A percentile compares a stretch with the other conserved stretches of the same genome.
These are phyloP conservation scores for Arabidopsis suecica DNA, from an alignment of 345 rosid species.

Conservation along the genomic window DNA sequence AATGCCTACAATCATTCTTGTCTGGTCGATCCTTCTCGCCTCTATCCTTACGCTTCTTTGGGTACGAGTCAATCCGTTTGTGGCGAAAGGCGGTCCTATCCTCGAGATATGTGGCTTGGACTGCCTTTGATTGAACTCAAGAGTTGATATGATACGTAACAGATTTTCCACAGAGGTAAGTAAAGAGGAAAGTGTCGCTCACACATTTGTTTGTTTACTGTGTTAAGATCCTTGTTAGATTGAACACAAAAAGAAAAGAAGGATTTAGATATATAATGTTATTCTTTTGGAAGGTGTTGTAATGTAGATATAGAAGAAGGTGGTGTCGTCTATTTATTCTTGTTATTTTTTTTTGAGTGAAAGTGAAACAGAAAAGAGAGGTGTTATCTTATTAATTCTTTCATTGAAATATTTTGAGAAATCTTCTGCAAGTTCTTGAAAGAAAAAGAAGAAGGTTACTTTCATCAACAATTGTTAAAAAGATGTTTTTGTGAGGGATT, in stretches of 20 bases:
- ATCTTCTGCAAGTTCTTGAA: not conserved
- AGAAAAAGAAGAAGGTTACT: too few relatives aligned
- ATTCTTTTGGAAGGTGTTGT: constrained; percentile 32
- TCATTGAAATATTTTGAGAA: constrained; percentile 16
- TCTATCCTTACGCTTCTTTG: constrained; percentile 74
- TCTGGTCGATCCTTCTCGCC: constrained; percentile 77
- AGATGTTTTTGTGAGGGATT: not conserved
- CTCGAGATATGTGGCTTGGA: constrained; percentile 76
- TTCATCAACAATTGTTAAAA: not conserved
- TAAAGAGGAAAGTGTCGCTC: constrained; percentile 24
- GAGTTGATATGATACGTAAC: not conserved
- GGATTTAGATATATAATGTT: constrained; percentile 29
- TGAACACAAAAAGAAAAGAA: not conserved
- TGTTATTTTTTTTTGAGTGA: constrained; percentile 4
- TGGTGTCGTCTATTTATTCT: constrained; percentile 7
- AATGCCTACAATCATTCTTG: constrained; percentile 67
- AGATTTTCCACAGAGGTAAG: constrained; percentile 39
- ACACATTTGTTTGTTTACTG: constrained; percentile 24
- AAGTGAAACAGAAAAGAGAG: constrained; percentile 10
- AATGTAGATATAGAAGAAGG: constrained; percentile 37
- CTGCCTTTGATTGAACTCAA: constrained; percentile 47
- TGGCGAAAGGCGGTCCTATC: constrained; percentile 56
- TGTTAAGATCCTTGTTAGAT: constrained; percentile 17
- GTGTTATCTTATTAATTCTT: constrained; percentile 30
- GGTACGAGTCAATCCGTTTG: constrained; percentile 67